These are phyloP conservation scores for Cordyceps tenuipes DNA, from an alignment of 2,329 filamentous ascomycete genomes.

Conservation along the genomic window DNA sequence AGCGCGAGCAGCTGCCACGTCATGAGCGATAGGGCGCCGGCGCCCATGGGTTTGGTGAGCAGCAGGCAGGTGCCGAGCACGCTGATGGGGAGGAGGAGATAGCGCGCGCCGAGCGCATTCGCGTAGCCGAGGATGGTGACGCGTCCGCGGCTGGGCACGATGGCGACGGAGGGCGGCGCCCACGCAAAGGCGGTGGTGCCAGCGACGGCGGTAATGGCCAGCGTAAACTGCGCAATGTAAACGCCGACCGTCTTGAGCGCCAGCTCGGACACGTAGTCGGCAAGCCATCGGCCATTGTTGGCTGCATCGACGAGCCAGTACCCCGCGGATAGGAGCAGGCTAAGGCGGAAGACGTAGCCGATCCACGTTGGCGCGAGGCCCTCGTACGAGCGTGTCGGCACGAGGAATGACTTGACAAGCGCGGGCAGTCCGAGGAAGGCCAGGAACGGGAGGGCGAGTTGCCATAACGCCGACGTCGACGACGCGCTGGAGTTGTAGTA, in stretches of 20 bases:
- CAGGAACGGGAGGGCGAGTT: slow-evolving; percentile 71
- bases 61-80: slow-evolving; percentile 69
- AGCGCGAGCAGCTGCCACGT: slow-evolving; percentile 83
- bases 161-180: slow-evolving; percentile 74
- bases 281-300: slow-evolving; percentile 76
- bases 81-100: slow-evolving; percentile 74
- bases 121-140: slow-evolving; percentile 84
- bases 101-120: slow-evolving; percentile 87
- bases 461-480: slow-evolving; percentile 88
- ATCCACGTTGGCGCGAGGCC: slow-evolving; percentile 81
- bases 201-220: slow-evolving; percentile 73
- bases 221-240: slow-evolving; percentile 68
- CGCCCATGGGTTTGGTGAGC: slow-evolving; percentile 90
- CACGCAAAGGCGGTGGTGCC: slow-evolving; percentile 80
- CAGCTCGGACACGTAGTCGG: slow-evolving; percentile 42
- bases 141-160: slow-evolving; percentile 48
- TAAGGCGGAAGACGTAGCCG: slow-evolving; percentile 66
- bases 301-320: slow-evolving; percentile 90
- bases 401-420: slow-evolving; percentile 71
- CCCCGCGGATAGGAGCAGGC: slow-evolving; percentile 64
- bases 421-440: slow-evolving; percentile 63
- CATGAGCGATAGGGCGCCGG: slow-evolving; percentile 71
- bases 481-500: slow-evolving; percentile 91
- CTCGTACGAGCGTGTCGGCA: slow-evolving; percentile 77
- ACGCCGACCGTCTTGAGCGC: slow-evolving; percentile 66